phyloP scores from a whole-genome alignment of 768 basidiomycete species.

The Cantharellus anzutake region DNA sequence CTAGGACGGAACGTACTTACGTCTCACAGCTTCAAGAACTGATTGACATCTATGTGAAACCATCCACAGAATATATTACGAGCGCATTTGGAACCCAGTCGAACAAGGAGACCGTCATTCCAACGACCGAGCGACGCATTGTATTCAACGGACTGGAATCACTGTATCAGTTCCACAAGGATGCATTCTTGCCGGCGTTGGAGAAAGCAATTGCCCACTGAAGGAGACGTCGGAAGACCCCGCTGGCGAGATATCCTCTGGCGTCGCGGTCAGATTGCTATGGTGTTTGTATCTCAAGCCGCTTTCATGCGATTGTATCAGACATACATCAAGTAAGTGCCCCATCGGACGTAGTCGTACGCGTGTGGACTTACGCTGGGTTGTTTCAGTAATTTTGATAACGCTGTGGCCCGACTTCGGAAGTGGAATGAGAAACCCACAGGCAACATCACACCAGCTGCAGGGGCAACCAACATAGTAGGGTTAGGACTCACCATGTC shows the following conservation, averaged over 20 bases:
- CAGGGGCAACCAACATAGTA: constrained; percentile 23
- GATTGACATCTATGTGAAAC: constrained; percentile 86
- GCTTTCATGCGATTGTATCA: constrained; percentile 99
- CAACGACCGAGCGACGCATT: constrained; percentile 66
- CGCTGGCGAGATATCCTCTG: constrained; percentile 53
- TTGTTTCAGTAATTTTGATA: constrained; percentile 69
- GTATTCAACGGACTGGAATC: constrained; percentile 86
- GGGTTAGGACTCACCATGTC: constrained; percentile 41
- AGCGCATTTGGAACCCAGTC: constrained; percentile 44
- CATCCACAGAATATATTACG: constrained; percentile 51
- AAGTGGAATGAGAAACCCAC: constrained; percentile 53
- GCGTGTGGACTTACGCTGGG: too few relatives aligned
- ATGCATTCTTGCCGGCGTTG: constrained; percentile 81
- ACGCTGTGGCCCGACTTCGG: constrained; percentile 71
- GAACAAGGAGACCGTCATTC: constrained; percentile 68
- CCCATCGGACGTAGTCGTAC: neutral
- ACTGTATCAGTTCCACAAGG: constrained; percentile 79
- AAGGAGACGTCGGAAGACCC: constrained; percentile 37
- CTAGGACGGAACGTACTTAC: constrained; percentile 85
- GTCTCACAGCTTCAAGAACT: constrained; percentile 87
- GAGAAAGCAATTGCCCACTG: constrained; percentile 59
- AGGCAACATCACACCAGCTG: constrained; percentile 23
- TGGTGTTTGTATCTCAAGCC: constrained; percentile 82
- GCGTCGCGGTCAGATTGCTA: constrained; percentile 68
- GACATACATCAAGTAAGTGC: constrained; percentile 80